A percentile compares a stretch with the other conserved stretches of the same genome.
Evolutionary conservation across 129 eudicot genomes (phyloP).

Genomic region (Gnaphalium uliginosum): DNA sequence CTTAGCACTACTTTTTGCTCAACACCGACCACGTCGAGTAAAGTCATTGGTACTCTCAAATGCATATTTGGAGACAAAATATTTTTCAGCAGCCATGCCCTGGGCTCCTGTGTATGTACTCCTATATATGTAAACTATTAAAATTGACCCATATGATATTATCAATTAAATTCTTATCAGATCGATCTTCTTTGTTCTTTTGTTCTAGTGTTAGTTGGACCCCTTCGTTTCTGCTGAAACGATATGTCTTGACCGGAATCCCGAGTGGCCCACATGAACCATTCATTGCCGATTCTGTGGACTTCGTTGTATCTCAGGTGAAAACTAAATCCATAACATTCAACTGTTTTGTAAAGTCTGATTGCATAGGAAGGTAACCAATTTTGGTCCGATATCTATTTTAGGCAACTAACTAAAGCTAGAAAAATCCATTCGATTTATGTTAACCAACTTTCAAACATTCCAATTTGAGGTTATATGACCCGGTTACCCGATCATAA

Average conservation of each 20-base stretch:
- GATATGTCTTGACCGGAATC: conserved; percentile 85
- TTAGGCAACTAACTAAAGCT: neutral
- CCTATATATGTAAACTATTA: neutral
- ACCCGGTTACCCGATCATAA: neutral
- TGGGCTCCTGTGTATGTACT: conserved; percentile 93
- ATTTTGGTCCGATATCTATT: neutral
- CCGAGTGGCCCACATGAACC: conserved; percentile 96
- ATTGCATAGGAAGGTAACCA: neutral
- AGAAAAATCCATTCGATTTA: neutral
- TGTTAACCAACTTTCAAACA: neutral
- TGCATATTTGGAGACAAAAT: conserved; percentile 76
- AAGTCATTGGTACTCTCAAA: conserved; percentile 89
- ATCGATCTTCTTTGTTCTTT: neutral
- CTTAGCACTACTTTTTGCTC: conserved; percentile 95
- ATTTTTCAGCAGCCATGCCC: conserved; percentile 86
- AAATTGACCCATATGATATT: neutral
- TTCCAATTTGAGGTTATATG: neutral
- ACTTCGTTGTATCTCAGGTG: conserved; percentile 98
- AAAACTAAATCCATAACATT: conserved; percentile 11
- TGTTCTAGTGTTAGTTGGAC: conserved; percentile 91
- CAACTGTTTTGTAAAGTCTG: neutral
- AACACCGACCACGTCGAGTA: conserved; percentile 91
- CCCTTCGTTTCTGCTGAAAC: conserved; percentile 91
- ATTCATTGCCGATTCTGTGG: conserved; percentile 94
- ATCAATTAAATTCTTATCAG: neutral